These are phyloP conservation scores for Plenodomus biglobosus DNA, from an alignment of 2,329 filamentous ascomycete genomes.

Conservation along the genomic window DNA sequence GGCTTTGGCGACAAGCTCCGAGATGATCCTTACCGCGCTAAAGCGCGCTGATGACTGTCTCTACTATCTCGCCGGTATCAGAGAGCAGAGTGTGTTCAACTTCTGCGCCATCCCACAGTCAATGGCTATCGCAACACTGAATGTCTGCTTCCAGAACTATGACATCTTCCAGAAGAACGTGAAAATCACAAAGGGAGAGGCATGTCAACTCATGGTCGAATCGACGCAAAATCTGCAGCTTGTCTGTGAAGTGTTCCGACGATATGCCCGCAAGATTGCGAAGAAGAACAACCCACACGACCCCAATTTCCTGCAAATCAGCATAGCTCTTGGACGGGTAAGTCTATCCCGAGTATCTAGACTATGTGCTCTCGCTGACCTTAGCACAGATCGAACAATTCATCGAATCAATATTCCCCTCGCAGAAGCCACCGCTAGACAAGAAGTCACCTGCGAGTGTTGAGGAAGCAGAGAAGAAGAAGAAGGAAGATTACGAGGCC, in stretches of 20 bases:
- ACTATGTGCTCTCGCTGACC: constrained; percentile 4
- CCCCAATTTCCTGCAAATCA: constrained; percentile 89
- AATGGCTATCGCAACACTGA: constrained; percentile 96
- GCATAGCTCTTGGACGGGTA: constrained; percentile 84
- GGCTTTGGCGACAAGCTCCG: constrained; percentile 82
- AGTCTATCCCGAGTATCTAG: constrained; percentile 18
- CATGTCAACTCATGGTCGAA: constrained; percentile 87
- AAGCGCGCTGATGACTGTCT: constrained; percentile 87
- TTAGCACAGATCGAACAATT: constrained; percentile 81
- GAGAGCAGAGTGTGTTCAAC: constrained; percentile 98
- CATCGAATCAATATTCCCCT: constrained; percentile 89
- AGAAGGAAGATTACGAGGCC: constrained; percentile 55
- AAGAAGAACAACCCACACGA: constrained; percentile 93
- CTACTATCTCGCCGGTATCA: constrained; percentile 95
- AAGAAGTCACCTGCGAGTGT: constrained; percentile 42
- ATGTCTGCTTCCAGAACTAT: constrained; percentile 89
- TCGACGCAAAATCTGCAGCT: constrained; percentile 86
- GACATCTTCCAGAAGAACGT: constrained; percentile 82
- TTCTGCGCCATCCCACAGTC: constrained; percentile 95
- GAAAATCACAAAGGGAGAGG: constrained; percentile 95
- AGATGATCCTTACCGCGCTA: constrained; percentile 91
- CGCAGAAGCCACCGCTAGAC: constrained; percentile 66
- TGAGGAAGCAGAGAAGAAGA: constrained; percentile 60
- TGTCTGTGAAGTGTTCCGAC: constrained; percentile 79
- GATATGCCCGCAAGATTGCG: constrained; percentile 78